Base-by-base conservation (phyloP, 140 eudicot genomes). In the Ambrosia hybrid region DNA sequence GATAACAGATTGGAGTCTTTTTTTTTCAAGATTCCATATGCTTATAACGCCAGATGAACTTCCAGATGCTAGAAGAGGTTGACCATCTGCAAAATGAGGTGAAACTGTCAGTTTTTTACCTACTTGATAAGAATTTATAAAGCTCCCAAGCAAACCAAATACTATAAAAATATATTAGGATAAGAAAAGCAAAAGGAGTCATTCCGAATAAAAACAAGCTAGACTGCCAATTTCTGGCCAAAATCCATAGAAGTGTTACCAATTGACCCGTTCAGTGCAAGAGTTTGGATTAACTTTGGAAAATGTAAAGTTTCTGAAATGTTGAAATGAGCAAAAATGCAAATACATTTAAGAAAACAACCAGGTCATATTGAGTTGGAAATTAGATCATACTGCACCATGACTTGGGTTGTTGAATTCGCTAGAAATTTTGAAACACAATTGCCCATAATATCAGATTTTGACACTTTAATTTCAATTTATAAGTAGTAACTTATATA, bases 21-120 rank as follows among this genome's bases (percentile, higher is more conserved):
- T 90, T 77, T 94, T 94, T 77, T 94, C 99, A 81, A 94, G 99
- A 85, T 94, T 91, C 99, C 99, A 94, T 77, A 94, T 82, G 74
- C 88, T 90, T 81, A 91, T 90, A 57, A 94, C 95, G 69, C 99
- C 99, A 16, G 96, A 88, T 33, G 97, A 88, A 63, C 99, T 95
- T 79, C 99, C 99, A 71, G 97, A 94, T 67, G 99, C 99, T 83
- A 94, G 55, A 69, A 94, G 96, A 51, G 99, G 97, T 71, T 91
- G 95, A 62, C 97, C 96, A 80, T 91, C 95, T 88, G 77, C 59
- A 76, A 75, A 45, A 62, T 34, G 60, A 12, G 13, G 16, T 61
- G 2, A 68, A 68, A 53, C 6, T 71, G 37, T 48, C 52, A 68
- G 26, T 21, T 21, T 21, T 21, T 21, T 21, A 21, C 63, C 34